Conservation (phyloP, 257 asterid species). For the Plantago ovata region DNA sequence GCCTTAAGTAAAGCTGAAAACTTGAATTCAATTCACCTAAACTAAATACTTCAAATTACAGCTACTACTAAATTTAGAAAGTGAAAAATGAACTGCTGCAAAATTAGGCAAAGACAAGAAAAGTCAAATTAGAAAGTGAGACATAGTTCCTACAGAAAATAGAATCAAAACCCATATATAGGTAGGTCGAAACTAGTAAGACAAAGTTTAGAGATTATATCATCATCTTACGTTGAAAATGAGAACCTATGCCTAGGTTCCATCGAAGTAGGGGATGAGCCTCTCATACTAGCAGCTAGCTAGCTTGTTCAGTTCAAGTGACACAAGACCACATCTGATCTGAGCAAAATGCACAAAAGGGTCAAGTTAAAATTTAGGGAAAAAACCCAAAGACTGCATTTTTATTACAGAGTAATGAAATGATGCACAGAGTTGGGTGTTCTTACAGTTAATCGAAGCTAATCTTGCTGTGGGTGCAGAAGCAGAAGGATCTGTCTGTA, state of each 20-base stretch:
- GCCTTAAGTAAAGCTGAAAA: too few relatives aligned
- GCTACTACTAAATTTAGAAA: too few relatives aligned
- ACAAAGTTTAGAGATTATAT: background rate
- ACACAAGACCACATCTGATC: slow-evolving; percentile 28
- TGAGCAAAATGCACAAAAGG: slow-evolving; percentile 3
- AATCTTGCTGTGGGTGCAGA: background rate
- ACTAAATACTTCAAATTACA: too few relatives aligned
- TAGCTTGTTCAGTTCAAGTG: slow-evolving; percentile 4
- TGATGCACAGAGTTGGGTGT: background rate
- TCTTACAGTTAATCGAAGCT: slow-evolving; percentile 2
- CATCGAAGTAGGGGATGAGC: slow-evolving; percentile 44
- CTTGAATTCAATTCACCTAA: too few relatives aligned
- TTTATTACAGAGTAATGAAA: background rate
- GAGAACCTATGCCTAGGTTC: slow-evolving; percentile 65
- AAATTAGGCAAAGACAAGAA: too few relatives aligned
- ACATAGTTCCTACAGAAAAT: too few relatives aligned
- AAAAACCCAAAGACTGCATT: background rate
- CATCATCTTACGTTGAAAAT: slow-evolving; percentile 37
- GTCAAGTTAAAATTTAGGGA: background rate
- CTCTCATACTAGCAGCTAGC: slow-evolving; percentile 66
- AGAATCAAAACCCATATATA: background rate
- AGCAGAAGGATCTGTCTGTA: slow-evolving; percentile 20
- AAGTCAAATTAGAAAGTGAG: too few relatives aligned
- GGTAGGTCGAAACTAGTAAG: too few relatives aligned
- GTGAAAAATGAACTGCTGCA: too few relatives aligned